Conservation (phyloP, 2,329 filamentous ascomycete species). For the Fusarium phyllophilum region DNA sequence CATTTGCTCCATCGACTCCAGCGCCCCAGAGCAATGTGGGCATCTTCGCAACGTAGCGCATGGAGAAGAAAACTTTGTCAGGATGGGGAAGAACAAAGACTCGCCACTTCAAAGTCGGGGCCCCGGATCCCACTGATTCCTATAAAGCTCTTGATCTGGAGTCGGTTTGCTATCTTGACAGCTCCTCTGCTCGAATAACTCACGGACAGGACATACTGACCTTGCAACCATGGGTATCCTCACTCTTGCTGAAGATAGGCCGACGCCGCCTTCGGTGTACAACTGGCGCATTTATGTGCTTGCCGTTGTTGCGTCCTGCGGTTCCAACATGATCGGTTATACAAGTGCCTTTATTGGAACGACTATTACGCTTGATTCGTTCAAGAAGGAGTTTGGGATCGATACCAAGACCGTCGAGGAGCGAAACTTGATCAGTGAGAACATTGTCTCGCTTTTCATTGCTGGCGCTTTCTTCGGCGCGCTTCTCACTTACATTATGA, state of each 20-base stretch:
- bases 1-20: slow-evolving; percentile 14
- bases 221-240: slow-evolving; percentile 43
- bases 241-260: slow-evolving; percentile 49
- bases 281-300: slow-evolving; percentile 49
- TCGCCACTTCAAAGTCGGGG: slow-evolving; percentile 9
- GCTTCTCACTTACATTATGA: slow-evolving; percentile 62
- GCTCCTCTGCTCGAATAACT: background rate
- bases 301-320: slow-evolving; percentile 51
- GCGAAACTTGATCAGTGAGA: slow-evolving; percentile 49
- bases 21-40: slow-evolving; percentile 19
- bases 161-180: background rate
- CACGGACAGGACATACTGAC: background rate
- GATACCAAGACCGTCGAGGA: slow-evolving; percentile 52
- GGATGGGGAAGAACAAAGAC: slow-evolving; percentile 8
- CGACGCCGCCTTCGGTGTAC: slow-evolving; percentile 52
- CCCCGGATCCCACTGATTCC: slow-evolving; percentile 16
- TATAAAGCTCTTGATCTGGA: slow-evolving; percentile 8
- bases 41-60: slow-evolving; percentile 14
- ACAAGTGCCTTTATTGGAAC: slow-evolving; percentile 73
- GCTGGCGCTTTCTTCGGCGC: slow-evolving; percentile 77
- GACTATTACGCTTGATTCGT: slow-evolving; percentile 70
- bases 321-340: slow-evolving; percentile 55
- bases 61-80: slow-evolving; percentile 25
- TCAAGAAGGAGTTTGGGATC: slow-evolving; percentile 69
- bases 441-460: slow-evolving; percentile 69